Percentiles rank a stretch among this genome's conserved stretches.
These are phyloP conservation scores for Venturia aucupariae DNA, from an alignment of 2,329 filamentous ascomycete species.

Conservation along the genomic window DNA sequence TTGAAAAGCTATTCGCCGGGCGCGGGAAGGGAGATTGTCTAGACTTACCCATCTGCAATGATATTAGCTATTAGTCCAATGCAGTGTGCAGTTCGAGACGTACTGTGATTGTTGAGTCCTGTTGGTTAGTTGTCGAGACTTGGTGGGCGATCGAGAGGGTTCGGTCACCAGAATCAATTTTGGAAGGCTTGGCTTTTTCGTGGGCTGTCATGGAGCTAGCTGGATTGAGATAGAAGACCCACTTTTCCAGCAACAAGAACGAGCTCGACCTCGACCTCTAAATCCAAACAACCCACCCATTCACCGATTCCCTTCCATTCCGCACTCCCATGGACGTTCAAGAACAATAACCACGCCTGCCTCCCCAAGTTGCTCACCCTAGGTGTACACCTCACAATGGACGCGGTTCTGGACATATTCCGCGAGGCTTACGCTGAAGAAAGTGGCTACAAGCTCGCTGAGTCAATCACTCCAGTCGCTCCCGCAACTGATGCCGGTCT, in stretches of 20 bases:
- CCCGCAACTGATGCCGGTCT: constrained; percentile 53
- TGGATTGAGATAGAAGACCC: not conserved
- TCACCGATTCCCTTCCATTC: not conserved
- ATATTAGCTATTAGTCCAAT: constrained; percentile 13
- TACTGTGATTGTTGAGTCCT: constrained; percentile 1
- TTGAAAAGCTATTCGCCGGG: not conserved
- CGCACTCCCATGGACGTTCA: not conserved
- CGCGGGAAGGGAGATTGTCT: not conserved
- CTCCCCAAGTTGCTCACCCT: not conserved
- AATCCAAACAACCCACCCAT: not conserved
- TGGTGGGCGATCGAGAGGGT: not conserved
- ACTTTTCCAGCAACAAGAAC: not conserved
- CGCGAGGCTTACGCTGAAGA: constrained; percentile 37
- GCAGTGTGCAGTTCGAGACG: not conserved
- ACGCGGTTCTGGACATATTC: constrained; percentile 5
- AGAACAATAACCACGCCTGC: not conserved
- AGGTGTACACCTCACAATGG: constrained; percentile 2
- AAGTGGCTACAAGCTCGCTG: constrained; percentile 65
- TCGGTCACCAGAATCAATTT: not conserved
- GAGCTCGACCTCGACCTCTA: too few species aligned
- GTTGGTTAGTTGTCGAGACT: not conserved
- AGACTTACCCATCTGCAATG: constrained; percentile 18
- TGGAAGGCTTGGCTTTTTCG: not conserved
- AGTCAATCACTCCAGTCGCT: constrained; percentile 63
- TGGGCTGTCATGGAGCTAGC: not conserved